Evolutionary conservation across 441 rosid genomes (phyloP), one percentile per base, ranked within the genome.

Genomic region (Daphne laureola): DNA sequence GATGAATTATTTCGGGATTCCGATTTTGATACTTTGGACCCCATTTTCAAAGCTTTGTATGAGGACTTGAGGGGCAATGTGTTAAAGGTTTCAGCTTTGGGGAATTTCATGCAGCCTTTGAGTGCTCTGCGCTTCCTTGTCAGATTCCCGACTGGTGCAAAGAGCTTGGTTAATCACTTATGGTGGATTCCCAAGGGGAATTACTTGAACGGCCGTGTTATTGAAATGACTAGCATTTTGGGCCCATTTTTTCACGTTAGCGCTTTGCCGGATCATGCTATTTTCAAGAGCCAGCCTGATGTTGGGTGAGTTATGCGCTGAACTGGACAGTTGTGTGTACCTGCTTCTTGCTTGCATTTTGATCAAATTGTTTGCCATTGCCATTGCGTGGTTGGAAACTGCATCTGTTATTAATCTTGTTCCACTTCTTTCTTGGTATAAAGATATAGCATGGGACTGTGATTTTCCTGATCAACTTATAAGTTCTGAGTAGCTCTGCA

Each of bases 121-220:
- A 84, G 94, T 71, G 92, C 96, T 15, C 67, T 94, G 73, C 62
- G 70, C 83, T 83, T 71, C 72, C 79, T 94, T 67, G 76, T 87
- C 61, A 70, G 75, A 57, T 84, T 80, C 64, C 91, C 94, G 0
- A 76, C 68, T 13, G 91, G 96, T 14, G 97, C 94, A 9, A 87
- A 73, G 78, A 67, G 96, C 17, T 75, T 94, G 59, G 96, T 94
- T 57, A 81, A 71, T 71, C 95, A 90, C 70, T 78, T 68, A 2
- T 90, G 99, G 99, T 94, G 97, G 97, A 81, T 90, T 64, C 99
- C 99, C 3, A 81, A 79, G n/a, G 96, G 93, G 25, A 75, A 74
- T 42, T 94, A 87, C 68, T 67, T 86, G 84, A 90, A 90, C 58
- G 99, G 99, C 18, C 76, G 97, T 51, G 97, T 78, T 44, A 87